phyloP scores from a whole-genome alignment of 2,329 filamentous ascomycete species.

The Diaporthe citri region DNA sequence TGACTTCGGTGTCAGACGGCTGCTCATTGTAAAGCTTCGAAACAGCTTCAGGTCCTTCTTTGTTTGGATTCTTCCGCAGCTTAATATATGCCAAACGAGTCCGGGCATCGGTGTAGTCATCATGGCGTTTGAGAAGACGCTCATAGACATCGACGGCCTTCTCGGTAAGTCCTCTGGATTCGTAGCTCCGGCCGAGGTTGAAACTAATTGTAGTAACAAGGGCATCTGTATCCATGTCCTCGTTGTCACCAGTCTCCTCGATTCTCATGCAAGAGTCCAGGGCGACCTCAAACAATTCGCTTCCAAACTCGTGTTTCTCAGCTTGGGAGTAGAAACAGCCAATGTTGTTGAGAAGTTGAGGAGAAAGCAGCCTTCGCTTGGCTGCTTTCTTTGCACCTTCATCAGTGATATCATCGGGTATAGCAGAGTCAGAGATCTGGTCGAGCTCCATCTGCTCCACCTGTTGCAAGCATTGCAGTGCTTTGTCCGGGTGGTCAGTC shows the following conservation, averaged over 20 bases:
- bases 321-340: constrained; percentile 94
- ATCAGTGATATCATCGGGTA: constrained; percentile 70
- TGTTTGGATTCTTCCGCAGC: constrained; percentile 82
- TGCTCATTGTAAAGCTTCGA: constrained; percentile 88
- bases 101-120: constrained; percentile 92
- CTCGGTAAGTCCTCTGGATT: constrained; percentile 83
- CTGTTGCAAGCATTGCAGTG: constrained; percentile 89
- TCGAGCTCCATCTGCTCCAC: constrained; percentile 92
- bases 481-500: constrained; percentile 86
- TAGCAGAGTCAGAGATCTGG: constrained; percentile 78
- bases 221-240: constrained; percentile 86
- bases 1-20: constrained; percentile 88
- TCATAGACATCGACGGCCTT: constrained; percentile 92
- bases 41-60: constrained; percentile 88
- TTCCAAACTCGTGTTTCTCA: constrained; percentile 83
- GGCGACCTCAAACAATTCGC: constrained; percentile 92
- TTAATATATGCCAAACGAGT: constrained; percentile 92
- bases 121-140: constrained; percentile 84
- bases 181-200: constrained; percentile 94
- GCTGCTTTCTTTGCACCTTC: constrained; percentile 70
- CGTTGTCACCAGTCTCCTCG: constrained; percentile 78
- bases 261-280: constrained; percentile 88
- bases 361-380: constrained; percentile 84
- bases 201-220: constrained; percentile 96
- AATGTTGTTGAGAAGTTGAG: constrained; percentile 96